A percentile compares a stretch with the other conserved stretches of the same genome.
Evolutionary conservation across 192 early-diverging fungal genomes (phyloP).

Genomic region (Funneliformis mosseae): DNA sequence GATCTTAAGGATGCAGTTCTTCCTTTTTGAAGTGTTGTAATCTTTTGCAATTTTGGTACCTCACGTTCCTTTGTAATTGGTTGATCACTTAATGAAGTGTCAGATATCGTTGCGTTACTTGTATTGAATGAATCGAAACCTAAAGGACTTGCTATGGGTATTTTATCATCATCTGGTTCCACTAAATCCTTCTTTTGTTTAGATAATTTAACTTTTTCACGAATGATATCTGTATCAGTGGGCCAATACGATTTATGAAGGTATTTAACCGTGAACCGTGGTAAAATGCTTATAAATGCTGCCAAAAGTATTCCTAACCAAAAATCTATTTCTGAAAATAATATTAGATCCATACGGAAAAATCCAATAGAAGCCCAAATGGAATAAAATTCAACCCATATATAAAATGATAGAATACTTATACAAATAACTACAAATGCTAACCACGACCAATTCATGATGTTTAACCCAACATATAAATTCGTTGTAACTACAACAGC

Average conservation of each 20-base stretch:
- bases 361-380: constrained; percentile 49
- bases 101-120: neutral
- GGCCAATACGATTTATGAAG: constrained; percentile 71
- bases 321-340: constrained; percentile 68
- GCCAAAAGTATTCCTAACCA: constrained; percentile 70
- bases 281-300: constrained; percentile 67
- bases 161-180: constrained; percentile 4
- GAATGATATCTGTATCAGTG: constrained; percentile 82
- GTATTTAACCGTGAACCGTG: constrained; percentile 71
- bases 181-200: neutral
- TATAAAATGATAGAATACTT: constrained; percentile 44
- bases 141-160: neutral
- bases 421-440: constrained; percentile 54
- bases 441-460: constrained; percentile 77
- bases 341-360: constrained; percentile 53
- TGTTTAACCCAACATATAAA: constrained; percentile 74
- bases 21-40: neutral
- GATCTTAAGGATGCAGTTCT: constrained; percentile 18
- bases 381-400: constrained; percentile 45
- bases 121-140: neutral
- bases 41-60: constrained; percentile 10
- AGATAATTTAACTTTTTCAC: constrained; percentile 61
- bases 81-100: neutral
- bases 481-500: constrained; percentile 75
- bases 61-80: neutral